Evolutionary conservation across 352 stramenopile genomes (phyloP).

Genomic region (Stephanocyclus meneghinianus): DNA sequence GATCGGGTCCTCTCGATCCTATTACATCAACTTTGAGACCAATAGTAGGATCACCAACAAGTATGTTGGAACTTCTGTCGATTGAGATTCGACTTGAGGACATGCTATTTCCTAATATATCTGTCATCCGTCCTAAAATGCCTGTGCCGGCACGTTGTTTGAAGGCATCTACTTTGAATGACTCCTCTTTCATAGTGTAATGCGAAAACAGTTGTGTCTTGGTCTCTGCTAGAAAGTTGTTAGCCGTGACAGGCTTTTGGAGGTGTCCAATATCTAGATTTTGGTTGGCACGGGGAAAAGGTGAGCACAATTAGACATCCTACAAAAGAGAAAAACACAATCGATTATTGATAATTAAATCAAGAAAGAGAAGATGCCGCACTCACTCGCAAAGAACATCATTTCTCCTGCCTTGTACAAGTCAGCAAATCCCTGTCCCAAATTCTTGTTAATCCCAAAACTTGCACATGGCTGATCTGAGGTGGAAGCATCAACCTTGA

Average conservation of each 20-base stretch:
- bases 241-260: slow-evolving; percentile 35
- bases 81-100: slow-evolving; percentile 21
- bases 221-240: slow-evolving; percentile 47
- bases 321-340: no score
- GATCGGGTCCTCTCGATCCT: not conserved
- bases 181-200: slow-evolving; percentile 55
- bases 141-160: slow-evolving; percentile 37
- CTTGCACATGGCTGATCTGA: slow-evolving; percentile 58
- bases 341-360: slow-evolving; percentile 3
- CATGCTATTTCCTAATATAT: slow-evolving; percentile 43
- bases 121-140: slow-evolving; percentile 48
- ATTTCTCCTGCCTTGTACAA: slow-evolving; percentile 56
- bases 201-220: slow-evolving; percentile 55
- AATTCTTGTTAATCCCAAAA: slow-evolving; percentile 61
- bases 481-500: slow-evolving; percentile 41
- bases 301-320: no score
- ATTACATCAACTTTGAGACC: slow-evolving; percentile 35
- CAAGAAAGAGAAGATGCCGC: not conserved
- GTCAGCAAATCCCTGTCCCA: slow-evolving; percentile 28
- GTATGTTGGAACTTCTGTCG: slow-evolving; percentile 18
- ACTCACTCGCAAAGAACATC: slow-evolving; percentile 11
- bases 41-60: slow-evolving; percentile 42
- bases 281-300: not conserved
- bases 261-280: slow-evolving; percentile 53
- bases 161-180: slow-evolving; percentile 60